Base-by-base conservation (phyloP, 2,329 filamentous ascomycete genomes). In the Stemphylium beticola region DNA sequence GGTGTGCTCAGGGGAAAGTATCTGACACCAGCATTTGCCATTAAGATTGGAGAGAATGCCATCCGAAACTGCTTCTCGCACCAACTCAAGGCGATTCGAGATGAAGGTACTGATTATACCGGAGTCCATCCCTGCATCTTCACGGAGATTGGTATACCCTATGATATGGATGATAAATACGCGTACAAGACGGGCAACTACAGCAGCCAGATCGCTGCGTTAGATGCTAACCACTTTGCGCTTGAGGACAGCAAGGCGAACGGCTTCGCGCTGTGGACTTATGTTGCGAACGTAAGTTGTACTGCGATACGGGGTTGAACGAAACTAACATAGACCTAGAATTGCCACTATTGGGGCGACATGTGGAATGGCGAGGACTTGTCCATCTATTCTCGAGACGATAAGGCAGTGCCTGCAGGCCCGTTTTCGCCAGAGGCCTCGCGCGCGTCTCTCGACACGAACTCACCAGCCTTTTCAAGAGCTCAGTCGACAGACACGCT, bases 301-400 rank as follows among this genome's bases (percentile, higher is more conserved):
- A 22, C 10, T 49, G 37, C n/a, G n/a, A 11, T 14, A 3, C 20
- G 18, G 29, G 29, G 4, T 33, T 15, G 3, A 20, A 14, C 33
- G 11, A 42, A 24, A 39, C 64, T 59, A 58, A 77, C 52, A 9
- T 58, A 34, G 2, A 3, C 6, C 6, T 62, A 90, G 83, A 99
- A 98, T 72, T 88, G 89, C 58, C 95, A 99, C 71, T 82, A 88
- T 69, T 88, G 91, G 77, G 95, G 95, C 49, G 95, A 99, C 68
- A 87, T 92, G 62, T 99, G 95, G 95, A 99, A 99, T 64, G 95
- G 95, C 41, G 95, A 99, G 75, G 95, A 99, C 73, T 78, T 99
- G 31, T 97, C 93, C 4, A 95, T 99, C 49, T 89, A 87, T 71
- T 97, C 92, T 0, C 66, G 85, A 4, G 93, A 99, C 71, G 96